Percentiles rank a stretch among this genome's conserved stretches.
phyloP scores from a whole-genome alignment of 805 yeast species.

The Sugiyamaella chiloensis region DNA sequence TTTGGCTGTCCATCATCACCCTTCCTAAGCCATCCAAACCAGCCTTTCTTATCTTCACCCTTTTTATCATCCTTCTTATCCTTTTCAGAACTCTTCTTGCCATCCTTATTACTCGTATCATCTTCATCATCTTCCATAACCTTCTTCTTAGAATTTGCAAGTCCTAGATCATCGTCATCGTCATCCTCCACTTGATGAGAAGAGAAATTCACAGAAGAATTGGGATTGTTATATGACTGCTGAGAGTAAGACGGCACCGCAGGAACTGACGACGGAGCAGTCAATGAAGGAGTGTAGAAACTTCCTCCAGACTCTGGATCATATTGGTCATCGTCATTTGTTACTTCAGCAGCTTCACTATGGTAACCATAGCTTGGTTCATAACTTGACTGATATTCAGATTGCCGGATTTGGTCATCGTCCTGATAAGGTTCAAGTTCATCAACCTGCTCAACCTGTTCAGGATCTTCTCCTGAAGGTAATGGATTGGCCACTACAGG shows the following conservation, averaged over 20 bases:
- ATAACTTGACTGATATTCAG: slow-evolving; percentile 13
- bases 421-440: neutral
- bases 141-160: slow-evolving; percentile 20
- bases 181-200: slow-evolving; percentile 15
- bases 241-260: slow-evolving; percentile 11
- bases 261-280: slow-evolving; percentile 11
- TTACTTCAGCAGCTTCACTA: slow-evolving; percentile 16
- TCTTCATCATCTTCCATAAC: slow-evolving; percentile 20
- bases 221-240: slow-evolving; percentile 4
- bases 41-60: slow-evolving; percentile 36
- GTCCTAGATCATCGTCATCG: slow-evolving; percentile 24
- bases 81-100: slow-evolving; percentile 22
- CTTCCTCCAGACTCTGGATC: slow-evolving; percentile 16
- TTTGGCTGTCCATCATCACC: slow-evolving; percentile 61
- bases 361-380: slow-evolving; percentile 22
- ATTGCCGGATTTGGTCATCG: neutral
- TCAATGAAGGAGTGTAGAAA: slow-evolving; percentile 11
- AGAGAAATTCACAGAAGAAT: slow-evolving; percentile 14
- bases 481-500: too few relatives aligned
- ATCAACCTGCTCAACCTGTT: neutral
- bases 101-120: slow-evolving; percentile 28
- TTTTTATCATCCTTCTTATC: slow-evolving; percentile 25
- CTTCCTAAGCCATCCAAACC: slow-evolving; percentile 60
- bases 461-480: too few relatives aligned
- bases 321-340: slow-evolving; percentile 13